phyloP scores from a whole-genome alignment of 2,329 filamentous ascomycete genomes.

The Neoscytalidium dimidiatum region DNA sequence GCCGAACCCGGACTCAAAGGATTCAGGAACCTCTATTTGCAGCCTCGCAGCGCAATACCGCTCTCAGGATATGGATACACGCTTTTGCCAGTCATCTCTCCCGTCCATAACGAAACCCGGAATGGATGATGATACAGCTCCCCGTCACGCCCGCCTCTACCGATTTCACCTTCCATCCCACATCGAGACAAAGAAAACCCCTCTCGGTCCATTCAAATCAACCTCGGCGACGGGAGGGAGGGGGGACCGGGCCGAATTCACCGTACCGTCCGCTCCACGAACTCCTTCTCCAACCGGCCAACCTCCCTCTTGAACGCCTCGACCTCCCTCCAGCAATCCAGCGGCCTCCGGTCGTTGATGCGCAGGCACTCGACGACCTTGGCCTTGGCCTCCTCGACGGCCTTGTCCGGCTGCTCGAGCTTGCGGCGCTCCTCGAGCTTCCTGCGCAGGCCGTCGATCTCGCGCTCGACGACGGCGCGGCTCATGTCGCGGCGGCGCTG shows the following conservation, averaged over 20 bases:
- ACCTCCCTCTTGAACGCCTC: constrained; percentile 90
- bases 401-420: constrained; percentile 65
- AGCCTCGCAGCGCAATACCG: neutral
- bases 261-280: constrained; percentile 78
- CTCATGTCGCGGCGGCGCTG: constrained; percentile 49
- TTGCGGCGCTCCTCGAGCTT: constrained; percentile 57
- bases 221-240: neutral
- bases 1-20: neutral
- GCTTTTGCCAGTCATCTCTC: neutral
- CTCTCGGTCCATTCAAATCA: neutral
- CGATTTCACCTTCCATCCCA: too few relatives aligned
- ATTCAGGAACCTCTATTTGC: constrained; percentile 9
- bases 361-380: constrained; percentile 79
- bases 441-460: constrained; percentile 57
- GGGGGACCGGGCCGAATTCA: too few relatives aligned
- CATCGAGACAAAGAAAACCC: too few relatives aligned
- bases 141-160: neutral
- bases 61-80: constrained; percentile 11
- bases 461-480: constrained; percentile 55
- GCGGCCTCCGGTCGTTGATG: constrained; percentile 79
- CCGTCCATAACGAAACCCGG: neutral
- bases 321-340: constrained; percentile 95
- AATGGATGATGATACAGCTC: neutral
- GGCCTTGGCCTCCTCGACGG: constrained; percentile 72
- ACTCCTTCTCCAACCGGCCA: constrained; percentile 77